Conservation (phyloP, 2,329 filamentous ascomycete species). For the Phaeosphaeria sp. region DNA sequence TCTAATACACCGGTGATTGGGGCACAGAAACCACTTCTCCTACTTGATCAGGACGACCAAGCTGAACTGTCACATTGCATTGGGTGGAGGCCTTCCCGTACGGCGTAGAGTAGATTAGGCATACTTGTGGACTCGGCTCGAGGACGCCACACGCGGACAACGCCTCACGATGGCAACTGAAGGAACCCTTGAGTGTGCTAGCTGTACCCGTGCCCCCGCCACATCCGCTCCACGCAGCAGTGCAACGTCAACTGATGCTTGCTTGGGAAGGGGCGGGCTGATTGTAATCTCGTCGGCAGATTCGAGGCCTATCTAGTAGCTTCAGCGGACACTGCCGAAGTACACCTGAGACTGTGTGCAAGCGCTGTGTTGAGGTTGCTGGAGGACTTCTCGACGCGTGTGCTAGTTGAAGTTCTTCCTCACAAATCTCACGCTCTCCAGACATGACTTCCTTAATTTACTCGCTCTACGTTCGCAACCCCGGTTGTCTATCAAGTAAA, state of each 20-base stretch:
- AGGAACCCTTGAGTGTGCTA: slow-evolving; percentile 10
- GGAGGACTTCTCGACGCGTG: too few species aligned
- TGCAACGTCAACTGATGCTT: neutral
- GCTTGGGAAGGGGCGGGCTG: neutral
- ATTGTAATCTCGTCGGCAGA: neutral
- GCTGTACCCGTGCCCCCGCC: slow-evolving; percentile 24
- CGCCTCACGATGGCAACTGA: slow-evolving; percentile 22
- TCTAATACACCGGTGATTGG: slow-evolving; percentile 22
- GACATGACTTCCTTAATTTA: neutral
- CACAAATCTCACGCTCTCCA: neutral
- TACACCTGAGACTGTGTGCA: neutral
- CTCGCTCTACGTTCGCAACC: neutral
- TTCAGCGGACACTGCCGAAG: neutral
- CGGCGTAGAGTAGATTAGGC: slow-evolving; percentile 20
- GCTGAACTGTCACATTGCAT: slow-evolving; percentile 26
- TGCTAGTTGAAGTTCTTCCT: neutral
- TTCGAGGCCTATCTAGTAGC: neutral
- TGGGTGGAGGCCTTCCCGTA: slow-evolving; percentile 9
- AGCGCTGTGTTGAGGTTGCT: too few species aligned
- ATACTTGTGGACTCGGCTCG: slow-evolving; percentile 20
- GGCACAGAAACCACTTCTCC: slow-evolving; percentile 16
- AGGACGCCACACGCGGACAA: slow-evolving; percentile 28
- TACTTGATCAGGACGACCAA: slow-evolving; percentile 14
- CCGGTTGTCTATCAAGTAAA: too few species aligned
- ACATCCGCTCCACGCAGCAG: slow-evolving; percentile 10